Base-by-base conservation (phyloP, 1,284 basidiomycete species). In the Anthracocystis walkeri region DNA sequence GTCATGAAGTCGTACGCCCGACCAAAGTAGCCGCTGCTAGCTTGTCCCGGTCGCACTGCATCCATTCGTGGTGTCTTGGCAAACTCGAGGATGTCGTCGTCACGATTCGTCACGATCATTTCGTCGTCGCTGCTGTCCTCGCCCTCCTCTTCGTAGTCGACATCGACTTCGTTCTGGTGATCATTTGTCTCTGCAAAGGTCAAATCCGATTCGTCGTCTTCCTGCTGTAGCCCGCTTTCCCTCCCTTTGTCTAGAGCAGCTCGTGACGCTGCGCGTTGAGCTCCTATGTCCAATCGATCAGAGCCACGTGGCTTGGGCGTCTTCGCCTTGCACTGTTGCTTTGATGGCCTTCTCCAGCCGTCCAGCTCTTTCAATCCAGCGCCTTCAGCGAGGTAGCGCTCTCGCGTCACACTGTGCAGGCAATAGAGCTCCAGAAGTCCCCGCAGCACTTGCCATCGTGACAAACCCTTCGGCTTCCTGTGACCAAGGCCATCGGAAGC, bases 81-180 rank as follows among this genome's bases (percentile, higher is more conserved):
- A 23, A 84, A 81, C 45, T 84, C 82, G 50, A 84, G 65, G 35
- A 84, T 79, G 51, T 84, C 83, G 21, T 68, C 65, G 6, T 70
- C 77, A 25, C 78, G 83, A 25, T 72, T 75, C 4, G 83, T 84
- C 10, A 84, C 80, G 33, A 84, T 65, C 60, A 84, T 72, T 23
- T 83, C 82, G 8, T 73, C 73, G 25, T 84, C 79, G 38, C 69
- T 67, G 45, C 71, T 71, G 31, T 81, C 77, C 3, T 65, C 58
- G n/a, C 68, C 68, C 3, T 65, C 55, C 11, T 71, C 67, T 8
- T 31, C 64, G 11, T 53, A 21, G 14, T 62, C 49, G n/a, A 67
- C 50, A 2, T 74, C 38, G 4, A 55, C 41, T 25, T 48, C 27
- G 29, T 23, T n/a, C 18, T 35, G 27, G 3, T 45, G 58, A 18